Evolutionary conservation across 306 rosid genomes (phyloP).

Genomic region (Rosa persica): DNA sequence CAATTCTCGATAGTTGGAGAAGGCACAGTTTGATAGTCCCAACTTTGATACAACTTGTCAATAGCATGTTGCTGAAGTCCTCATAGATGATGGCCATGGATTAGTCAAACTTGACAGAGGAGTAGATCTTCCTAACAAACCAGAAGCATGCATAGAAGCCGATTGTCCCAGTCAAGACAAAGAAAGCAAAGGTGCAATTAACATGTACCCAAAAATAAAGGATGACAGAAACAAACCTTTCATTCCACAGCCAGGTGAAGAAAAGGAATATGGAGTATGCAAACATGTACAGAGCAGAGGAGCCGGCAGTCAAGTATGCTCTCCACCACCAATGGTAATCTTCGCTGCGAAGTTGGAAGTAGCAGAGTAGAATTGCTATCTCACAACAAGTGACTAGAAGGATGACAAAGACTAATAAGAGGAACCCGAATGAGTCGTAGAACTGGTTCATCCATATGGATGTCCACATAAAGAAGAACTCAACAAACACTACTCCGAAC

Average conservation of each 20-base stretch:
- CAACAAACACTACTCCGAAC: slow-evolving; percentile 84
- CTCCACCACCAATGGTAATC: slow-evolving; percentile 99
- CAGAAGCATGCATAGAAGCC: slow-evolving; percentile 98
- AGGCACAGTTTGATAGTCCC: neutral
- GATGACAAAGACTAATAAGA: slow-evolving; percentile 71
- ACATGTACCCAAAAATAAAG: slow-evolving; percentile 89
- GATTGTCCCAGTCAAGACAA: slow-evolving; percentile 86
- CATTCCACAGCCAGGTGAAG: slow-evolving; percentile 74
- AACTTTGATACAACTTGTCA: neutral
- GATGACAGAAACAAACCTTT: slow-evolving; percentile 81
- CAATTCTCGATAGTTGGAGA: too few relatives aligned
- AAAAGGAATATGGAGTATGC: slow-evolving; percentile 86
- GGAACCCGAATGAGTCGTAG: slow-evolving; percentile 94
- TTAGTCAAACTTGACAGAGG: slow-evolving; percentile 97
- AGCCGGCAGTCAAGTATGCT: slow-evolving; percentile 90
- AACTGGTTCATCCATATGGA: slow-evolving; percentile 96
- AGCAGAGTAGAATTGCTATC: slow-evolving; percentile 89
- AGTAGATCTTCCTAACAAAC: slow-evolving; percentile 93
- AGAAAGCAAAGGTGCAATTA: slow-evolving; percentile 75
- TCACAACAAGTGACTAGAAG: slow-evolving; percentile 89
- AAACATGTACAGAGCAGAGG: slow-evolving; percentile 91
- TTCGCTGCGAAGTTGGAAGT: slow-evolving; percentile 96
- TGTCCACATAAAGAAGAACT: slow-evolving; percentile 87
- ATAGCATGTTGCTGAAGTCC: neutral
- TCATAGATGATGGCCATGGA: neutral